Base-by-base conservation (phyloP, 768 basidiomycete species). In the Tulasnella sp. region DNA sequence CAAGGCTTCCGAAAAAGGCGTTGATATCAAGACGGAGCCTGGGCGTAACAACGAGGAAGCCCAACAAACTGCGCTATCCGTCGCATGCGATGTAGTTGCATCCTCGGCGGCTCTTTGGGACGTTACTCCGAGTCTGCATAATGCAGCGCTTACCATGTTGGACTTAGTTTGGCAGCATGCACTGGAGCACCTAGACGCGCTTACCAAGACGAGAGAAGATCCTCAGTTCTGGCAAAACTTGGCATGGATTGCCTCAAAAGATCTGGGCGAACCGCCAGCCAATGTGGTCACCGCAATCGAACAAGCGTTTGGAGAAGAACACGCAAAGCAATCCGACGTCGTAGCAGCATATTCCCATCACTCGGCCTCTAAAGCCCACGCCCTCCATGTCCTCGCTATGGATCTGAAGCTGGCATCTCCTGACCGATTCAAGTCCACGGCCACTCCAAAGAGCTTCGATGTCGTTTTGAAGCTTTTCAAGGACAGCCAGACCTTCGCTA, bases 161-260 rank as follows among this genome's bases (percentile, higher is more conserved):
- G 88, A 90, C 78, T 85, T 89, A 34, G 89, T 92, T 22, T 93
- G 93, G 94, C 88, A 92, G 81, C 91, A 93, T 80, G 89, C 89
- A 37, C 84, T 90, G 78, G 91, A 96, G 80, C 91, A 94, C 81
- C 89, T 87, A 75, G 78, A 84, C 0, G 83, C 87, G 1, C 85
- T 96, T 52, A 87, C 89, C 9, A 79, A 84, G 7, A 82, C 91
- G 8, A 88, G 91, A 22, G 82, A 86, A 14, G 87, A 91, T 79
- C 81, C 85, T 0, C 85, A 83, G 15, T 90, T 96, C 78, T 97
- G 93, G 93, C 85, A 86, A 38, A 86, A 86, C n/a, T 83, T 96
- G 22, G 86, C 87, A 1, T 86, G 84, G 9, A 86, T 96, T 39
- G 86, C 89, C 2, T 87, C 85, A 64, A 86, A 90, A 72, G 91